A percentile compares a stretch with the other conserved stretches of the same genome.
Evolutionary conservation across 805 yeast species (phyloP).

Genomic region (Teunomyces stri): DNA sequence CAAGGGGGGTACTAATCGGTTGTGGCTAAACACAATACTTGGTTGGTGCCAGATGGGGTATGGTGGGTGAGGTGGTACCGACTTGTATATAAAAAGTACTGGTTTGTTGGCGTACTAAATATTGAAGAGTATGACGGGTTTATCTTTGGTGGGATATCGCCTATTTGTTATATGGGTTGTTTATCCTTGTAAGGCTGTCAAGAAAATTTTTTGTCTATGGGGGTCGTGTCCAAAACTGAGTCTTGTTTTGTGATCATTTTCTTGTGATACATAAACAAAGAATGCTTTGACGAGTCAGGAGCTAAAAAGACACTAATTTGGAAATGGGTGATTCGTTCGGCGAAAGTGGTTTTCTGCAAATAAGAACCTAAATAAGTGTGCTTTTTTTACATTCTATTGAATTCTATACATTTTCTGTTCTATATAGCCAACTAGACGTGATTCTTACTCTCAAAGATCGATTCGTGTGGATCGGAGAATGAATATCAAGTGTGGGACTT

Average conservation of each 20-base stretch:
- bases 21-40: not conserved
- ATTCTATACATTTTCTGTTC: too few relatives aligned
- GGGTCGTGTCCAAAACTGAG: not conserved
- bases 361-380: too few relatives aligned
- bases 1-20: not conserved
- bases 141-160: constrained; percentile 1
- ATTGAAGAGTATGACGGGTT: not conserved
- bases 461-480: not conserved
- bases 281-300: not conserved
- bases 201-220: not conserved
- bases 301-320: too few relatives aligned
- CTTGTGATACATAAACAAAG: constrained; percentile 1
- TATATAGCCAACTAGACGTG: too few relatives aligned
- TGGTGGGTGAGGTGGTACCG: not conserved
- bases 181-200: not conserved
- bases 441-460: not conserved
- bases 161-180: constrained; percentile 1
- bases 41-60: not conserved
- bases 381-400: too few relatives aligned
- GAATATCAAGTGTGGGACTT: not conserved
- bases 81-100: constrained; percentile 1
- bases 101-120: constrained; percentile 3
- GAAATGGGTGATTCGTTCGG: too few relatives aligned
- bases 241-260: constrained; percentile 1
- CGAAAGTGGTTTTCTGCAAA: too few relatives aligned